phyloP scores from a whole-genome alignment of 2,329 filamentous ascomycete species.

The Cercospora canescens region DNA sequence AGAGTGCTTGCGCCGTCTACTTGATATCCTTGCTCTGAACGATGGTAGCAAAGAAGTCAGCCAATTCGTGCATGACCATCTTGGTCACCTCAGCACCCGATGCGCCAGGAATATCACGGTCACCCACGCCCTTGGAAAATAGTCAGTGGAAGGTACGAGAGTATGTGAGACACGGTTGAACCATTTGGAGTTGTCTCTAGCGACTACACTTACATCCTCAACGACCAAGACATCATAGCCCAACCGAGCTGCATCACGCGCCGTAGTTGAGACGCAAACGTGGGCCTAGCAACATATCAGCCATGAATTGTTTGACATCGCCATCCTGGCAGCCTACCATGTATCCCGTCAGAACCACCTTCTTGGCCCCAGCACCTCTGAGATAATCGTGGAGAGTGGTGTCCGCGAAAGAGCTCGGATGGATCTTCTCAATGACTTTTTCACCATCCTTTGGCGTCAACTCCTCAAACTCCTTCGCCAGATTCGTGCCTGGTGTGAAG shows the following conservation, averaged over 20 bases:
- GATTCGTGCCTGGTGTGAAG: conserved; percentile 62
- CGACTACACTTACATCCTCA: conserved; percentile 43
- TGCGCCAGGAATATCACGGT: conserved; percentile 65
- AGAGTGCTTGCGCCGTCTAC: conserved; percentile 20
- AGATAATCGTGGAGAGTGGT: conserved; percentile 60
- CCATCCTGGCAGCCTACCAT: conserved; percentile 43
- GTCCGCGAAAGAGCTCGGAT: conserved; percentile 60
- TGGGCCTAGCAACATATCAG: conserved; percentile 52
- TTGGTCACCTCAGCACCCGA: conserved; percentile 55
- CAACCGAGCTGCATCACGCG: conserved; percentile 59
- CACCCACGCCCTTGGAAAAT: conserved; percentile 53
- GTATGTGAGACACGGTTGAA: too few relatives aligned
- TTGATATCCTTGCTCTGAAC: conserved; percentile 53
- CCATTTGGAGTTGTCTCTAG: too few relatives aligned
- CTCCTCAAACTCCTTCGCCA: conserved; percentile 63
- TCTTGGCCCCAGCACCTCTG: conserved; percentile 52
- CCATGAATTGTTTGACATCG: not conserved
- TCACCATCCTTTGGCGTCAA: conserved; percentile 57
- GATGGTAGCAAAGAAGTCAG: conserved; percentile 63
- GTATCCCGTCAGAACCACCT: conserved; percentile 63
- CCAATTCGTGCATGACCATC: conserved; percentile 60
- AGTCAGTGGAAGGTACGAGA: too few relatives aligned
- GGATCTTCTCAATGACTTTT: conserved; percentile 59
- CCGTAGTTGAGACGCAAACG: conserved; percentile 64
- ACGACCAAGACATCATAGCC: conserved; percentile 65